Evolutionary conservation across 257 asterid species (phyloP).

Genomic region (Fraxinus cuspidata): DNA sequence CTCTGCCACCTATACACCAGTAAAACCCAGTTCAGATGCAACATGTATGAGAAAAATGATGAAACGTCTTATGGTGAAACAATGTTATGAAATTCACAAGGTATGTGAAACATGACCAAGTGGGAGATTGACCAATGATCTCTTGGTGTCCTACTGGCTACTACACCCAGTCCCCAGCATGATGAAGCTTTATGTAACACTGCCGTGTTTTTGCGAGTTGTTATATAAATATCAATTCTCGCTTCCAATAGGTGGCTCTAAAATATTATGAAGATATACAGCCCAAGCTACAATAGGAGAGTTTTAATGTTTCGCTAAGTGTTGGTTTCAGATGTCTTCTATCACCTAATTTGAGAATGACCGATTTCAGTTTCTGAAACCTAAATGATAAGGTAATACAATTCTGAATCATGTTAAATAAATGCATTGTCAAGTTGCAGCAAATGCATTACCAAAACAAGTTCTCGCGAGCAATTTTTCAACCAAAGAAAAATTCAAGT

Average conservation of each 20-base stretch:
- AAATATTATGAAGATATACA: not conserved
- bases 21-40: constrained; percentile 16
- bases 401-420: not conserved
- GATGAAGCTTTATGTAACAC: not conserved
- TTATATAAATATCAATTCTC: not conserved
- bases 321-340: not conserved
- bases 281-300: not conserved
- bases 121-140: not conserved
- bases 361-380: not conserved
- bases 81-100: not conserved
- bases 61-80: not conserved
- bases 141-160: not conserved
- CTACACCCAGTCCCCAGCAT: not conserved
- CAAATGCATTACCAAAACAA: not conserved
- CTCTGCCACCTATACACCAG: constrained; percentile 66
- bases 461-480: not conserved
- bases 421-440: not conserved
- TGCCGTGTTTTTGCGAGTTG: not conserved
- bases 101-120: not conserved
- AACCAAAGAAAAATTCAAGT: not conserved
- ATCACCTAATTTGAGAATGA: not conserved
- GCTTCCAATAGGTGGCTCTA: not conserved
- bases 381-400: not conserved
- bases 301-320: not conserved
- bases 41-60: not conserved